Conservation (phyloP, 2,329 filamentous ascomycete genomes). For the Pseudocercospora fijiensis region DNA sequence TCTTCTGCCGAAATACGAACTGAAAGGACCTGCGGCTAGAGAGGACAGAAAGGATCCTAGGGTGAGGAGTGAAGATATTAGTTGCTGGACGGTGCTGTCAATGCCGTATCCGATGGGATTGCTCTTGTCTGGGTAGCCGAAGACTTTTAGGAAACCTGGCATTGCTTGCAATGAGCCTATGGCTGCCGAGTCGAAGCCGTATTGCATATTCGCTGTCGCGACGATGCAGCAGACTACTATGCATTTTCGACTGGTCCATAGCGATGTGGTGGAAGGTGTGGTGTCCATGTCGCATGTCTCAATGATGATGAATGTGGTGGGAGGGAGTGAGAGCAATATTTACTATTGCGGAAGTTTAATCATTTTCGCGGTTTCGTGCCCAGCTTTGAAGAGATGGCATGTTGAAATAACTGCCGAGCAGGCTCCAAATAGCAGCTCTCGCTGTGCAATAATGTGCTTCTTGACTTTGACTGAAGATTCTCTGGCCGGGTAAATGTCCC, state of each 20-base stretch:
- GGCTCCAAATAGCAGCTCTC: neutral
- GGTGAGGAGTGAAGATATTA: neutral
- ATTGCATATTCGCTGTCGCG: neutral
- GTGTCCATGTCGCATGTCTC: neutral
- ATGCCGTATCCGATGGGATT: neutral
- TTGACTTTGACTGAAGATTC: neutral
- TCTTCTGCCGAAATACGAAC: neutral
- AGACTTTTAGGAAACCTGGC: neutral
- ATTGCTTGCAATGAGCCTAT: neutral
- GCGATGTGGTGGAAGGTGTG: neutral
- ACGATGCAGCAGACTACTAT: neutral
- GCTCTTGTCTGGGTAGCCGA: neutral
- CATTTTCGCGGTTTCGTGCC: too few relatives aligned
- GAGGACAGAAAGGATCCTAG: neutral
- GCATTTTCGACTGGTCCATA: neutral
- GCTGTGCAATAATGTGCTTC: neutral
- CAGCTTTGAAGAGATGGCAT: too few relatives aligned
- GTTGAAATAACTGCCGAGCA: neutral
- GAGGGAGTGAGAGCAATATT: neutral
- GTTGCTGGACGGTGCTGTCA: neutral
- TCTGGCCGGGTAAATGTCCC: neutral
- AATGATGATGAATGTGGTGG: neutral
- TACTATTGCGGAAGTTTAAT: too few relatives aligned
- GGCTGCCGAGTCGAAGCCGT: neutral
- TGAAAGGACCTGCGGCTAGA: neutral